phyloP scores from a whole-genome alignment of 2,329 filamentous ascomycete genomes.

The Cladosporium velox region DNA sequence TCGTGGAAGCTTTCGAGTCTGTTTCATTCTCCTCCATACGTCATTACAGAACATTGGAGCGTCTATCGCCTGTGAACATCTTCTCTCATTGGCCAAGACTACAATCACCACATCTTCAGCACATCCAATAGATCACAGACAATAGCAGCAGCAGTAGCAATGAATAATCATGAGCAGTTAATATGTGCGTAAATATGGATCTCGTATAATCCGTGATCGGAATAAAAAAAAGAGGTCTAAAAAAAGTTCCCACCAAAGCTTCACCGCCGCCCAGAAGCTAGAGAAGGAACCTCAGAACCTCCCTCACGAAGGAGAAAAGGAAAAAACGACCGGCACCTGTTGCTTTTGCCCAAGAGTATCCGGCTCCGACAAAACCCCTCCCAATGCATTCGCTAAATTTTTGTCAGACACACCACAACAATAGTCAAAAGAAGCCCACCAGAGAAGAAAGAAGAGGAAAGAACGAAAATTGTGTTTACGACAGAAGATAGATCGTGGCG shows the following conservation, averaged over 20 bases:
- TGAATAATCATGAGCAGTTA: background rate
- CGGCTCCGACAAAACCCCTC: background rate
- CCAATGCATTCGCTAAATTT: background rate
- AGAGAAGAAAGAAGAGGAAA: background rate
- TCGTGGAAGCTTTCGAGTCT: too few relatives aligned
- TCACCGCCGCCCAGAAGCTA: background rate
- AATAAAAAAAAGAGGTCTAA: background rate
- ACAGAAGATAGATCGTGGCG: background rate
- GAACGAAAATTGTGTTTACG: background rate
- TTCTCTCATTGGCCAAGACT: background rate
- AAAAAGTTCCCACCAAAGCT: background rate
- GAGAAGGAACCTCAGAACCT: background rate
- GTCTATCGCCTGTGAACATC: background rate
- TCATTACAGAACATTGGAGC: too few relatives aligned
- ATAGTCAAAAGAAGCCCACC: background rate
- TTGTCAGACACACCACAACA: background rate
- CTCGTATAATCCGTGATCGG: background rate
- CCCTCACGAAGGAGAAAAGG: background rate
- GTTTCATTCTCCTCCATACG: too few relatives aligned
- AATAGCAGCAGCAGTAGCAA: background rate
- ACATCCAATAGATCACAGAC: background rate
- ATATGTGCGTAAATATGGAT: slow-evolving; percentile 1
- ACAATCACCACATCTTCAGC: background rate
- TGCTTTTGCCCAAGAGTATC: background rate
- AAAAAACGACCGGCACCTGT: background rate